A percentile compares a stretch with the other conserved stretches of the same genome.
phyloP scores from a whole-genome alignment of 805 yeast genomes.

The Candida wancherniae region DNA sequence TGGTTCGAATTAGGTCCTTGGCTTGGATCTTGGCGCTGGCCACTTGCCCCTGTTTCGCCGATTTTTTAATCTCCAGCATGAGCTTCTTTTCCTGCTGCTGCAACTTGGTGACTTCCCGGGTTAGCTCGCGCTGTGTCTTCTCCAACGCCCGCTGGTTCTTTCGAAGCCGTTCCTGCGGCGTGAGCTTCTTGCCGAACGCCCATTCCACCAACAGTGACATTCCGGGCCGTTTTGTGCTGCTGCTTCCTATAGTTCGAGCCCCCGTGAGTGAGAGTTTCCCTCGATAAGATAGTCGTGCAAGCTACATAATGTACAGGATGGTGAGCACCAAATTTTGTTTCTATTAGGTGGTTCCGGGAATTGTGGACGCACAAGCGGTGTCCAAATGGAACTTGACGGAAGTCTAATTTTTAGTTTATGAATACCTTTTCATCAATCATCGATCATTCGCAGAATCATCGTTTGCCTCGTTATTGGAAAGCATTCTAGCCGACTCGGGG shows the following conservation, averaged over 20 bases:
- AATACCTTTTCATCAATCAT: too few species aligned
- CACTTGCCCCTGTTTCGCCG: conserved; percentile 86
- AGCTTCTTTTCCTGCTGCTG: conserved; percentile 91
- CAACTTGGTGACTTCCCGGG: conserved; percentile 78
- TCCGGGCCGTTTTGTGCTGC: background rate
- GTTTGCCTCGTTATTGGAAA: conserved; percentile 2
- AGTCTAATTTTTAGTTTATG: too few species aligned
- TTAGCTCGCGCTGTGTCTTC: conserved; percentile 88
- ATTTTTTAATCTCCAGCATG: conserved; percentile 77
- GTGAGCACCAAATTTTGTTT: too few species aligned
- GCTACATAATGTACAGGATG: conserved; percentile 4
- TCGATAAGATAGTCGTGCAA: conserved; percentile 9
- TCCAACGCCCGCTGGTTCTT: conserved; percentile 95
- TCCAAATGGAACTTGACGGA: too few species aligned
- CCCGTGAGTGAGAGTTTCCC: background rate
- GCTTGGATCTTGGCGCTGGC: conserved; percentile 93
- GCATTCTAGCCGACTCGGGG: conserved; percentile 13
- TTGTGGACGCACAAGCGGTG: too few species aligned
- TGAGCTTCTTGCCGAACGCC: conserved; percentile 89
- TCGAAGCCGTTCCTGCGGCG: conserved; percentile 93
- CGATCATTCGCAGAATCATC: background rate
- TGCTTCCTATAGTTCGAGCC: background rate
- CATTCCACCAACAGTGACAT: conserved; percentile 59
- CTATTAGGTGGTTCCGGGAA: too few species aligned
- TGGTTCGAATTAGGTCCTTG: conserved; percentile 86